Evolutionary conservation across 106 monocot genomes (phyloP).

Genomic region (Ottelia alismoides): DNA sequence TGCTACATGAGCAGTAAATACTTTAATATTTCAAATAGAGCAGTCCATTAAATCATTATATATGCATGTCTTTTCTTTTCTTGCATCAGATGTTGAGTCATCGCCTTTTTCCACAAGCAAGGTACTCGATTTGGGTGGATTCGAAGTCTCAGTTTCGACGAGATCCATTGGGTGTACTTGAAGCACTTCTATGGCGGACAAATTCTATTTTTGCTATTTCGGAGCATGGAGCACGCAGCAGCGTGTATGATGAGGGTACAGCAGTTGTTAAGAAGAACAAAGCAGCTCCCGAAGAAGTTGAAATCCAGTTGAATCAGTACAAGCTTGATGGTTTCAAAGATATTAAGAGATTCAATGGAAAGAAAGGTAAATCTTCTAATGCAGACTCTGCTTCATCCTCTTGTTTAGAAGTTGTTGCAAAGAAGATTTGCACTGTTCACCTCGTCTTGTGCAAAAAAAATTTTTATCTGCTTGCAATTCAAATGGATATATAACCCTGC

Average conservation of each 20-base stretch:
- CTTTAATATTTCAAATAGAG: no score
- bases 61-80: background rate
- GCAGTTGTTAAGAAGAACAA: constrained; percentile 81
- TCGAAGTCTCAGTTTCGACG: constrained; percentile 90
- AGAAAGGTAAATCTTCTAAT: constrained; percentile 59
- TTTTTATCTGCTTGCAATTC: no score
- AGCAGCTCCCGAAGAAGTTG: constrained; percentile 85
- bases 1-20: no score
- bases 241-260: constrained; percentile 67
- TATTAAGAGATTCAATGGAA: constrained; percentile 59
- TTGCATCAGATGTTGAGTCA: constrained; percentile 76
- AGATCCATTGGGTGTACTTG: constrained; percentile 83
- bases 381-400: background rate
- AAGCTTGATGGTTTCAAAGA: constrained; percentile 51
- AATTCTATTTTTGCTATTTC: constrained; percentile 76
- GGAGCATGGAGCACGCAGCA: constrained; percentile 90
- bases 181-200: constrained; percentile 87
- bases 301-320: constrained; percentile 62
- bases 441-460: no score
- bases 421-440: no score
- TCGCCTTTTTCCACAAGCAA: constrained; percentile 80
- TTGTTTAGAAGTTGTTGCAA: no score
- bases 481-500: no score
- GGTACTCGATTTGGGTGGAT: constrained; percentile 95
- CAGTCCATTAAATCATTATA: background rate